Evolutionary conservation across 202 grass and related monocot species (phyloP).

Genomic region (Elaeis oleifera): DNA sequence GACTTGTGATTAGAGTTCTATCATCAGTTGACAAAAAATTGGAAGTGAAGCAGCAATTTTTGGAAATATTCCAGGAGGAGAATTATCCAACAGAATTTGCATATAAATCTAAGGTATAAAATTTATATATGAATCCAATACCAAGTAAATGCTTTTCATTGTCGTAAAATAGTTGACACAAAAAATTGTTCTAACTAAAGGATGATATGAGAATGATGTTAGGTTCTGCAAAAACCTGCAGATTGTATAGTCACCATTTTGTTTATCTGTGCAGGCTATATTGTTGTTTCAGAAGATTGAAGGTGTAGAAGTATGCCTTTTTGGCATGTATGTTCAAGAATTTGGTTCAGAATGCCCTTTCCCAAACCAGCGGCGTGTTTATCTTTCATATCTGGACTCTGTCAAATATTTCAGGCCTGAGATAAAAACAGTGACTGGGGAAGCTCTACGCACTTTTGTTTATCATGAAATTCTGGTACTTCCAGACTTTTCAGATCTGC

Average conservation of each 20-base stretch:
- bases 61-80: constrained; percentile 89
- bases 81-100: constrained; percentile 90
- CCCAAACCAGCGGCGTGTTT: constrained; percentile 91
- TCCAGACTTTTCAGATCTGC: background rate
- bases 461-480: constrained; percentile 99
- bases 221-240: background rate
- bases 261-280: constrained; percentile 60
- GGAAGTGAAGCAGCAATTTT: constrained; percentile 88
- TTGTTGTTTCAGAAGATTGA: constrained; percentile 99
- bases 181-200: too few species aligned
- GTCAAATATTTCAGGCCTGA: constrained; percentile 99
- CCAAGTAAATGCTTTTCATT: background rate
- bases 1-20: constrained; percentile 96
- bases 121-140: constrained; percentile 2
- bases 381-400: constrained; percentile 99
- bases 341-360: constrained; percentile 86
- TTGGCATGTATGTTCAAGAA: constrained; percentile 99
- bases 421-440: constrained; percentile 74
- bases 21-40: constrained; percentile 98
- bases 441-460: constrained; percentile 85
- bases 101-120: constrained; percentile 89
- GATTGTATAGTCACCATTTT: constrained; percentile 9
- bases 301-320: constrained; percentile 98
- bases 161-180: background rate
- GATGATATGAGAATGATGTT: too few species aligned